Percentiles rank a stretch among this genome's conserved stretches.
Conservation (phyloP, 2,329 filamentous ascomycete genomes). For the Juglanconis oblonga region DNA sequence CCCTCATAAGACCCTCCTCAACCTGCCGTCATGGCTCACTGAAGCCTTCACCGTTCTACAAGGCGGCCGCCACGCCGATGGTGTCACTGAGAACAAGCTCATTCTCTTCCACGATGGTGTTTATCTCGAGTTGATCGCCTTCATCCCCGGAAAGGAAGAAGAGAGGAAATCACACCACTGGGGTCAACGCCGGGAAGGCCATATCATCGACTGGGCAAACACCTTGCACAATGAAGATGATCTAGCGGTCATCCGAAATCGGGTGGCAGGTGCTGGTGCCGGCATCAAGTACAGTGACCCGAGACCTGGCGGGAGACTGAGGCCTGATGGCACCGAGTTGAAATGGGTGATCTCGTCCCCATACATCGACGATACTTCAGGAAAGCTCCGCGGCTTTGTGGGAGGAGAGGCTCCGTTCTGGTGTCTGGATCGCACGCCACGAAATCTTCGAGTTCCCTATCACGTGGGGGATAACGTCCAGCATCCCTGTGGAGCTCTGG, state of each 20-base stretch:
- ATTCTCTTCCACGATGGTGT: constrained; percentile 61
- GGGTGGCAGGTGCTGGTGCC: constrained; percentile 29
- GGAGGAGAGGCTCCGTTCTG: constrained; percentile 61
- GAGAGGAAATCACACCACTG: constrained; percentile 53
- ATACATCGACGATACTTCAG: background rate
- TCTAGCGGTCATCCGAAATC: constrained; percentile 36
- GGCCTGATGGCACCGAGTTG: constrained; percentile 53
- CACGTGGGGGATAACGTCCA: constrained; percentile 31
- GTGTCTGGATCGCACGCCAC: constrained; percentile 60
- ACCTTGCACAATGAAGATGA: constrained; percentile 36
- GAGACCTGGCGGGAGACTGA: constrained; percentile 48
- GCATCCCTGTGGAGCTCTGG: constrained; percentile 51
- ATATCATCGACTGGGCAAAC: constrained; percentile 60
- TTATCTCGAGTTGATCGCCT: constrained; percentile 66
- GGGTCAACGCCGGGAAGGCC: constrained; percentile 48
- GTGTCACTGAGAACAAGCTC: constrained; percentile 59
- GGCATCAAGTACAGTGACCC: constrained; percentile 47
- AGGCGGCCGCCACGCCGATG: constrained; percentile 61
- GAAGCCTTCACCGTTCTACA: constrained; percentile 55
- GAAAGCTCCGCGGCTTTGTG: constrained; percentile 22
- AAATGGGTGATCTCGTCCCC: constrained; percentile 46
- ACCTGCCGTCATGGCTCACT: constrained; percentile 48
- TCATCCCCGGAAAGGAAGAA: constrained; percentile 43
- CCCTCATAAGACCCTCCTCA: constrained; percentile 44
- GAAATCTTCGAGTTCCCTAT: constrained; percentile 53